Conservation (phyloP, 139 green algal species). For the Microglena sp. region DNA sequence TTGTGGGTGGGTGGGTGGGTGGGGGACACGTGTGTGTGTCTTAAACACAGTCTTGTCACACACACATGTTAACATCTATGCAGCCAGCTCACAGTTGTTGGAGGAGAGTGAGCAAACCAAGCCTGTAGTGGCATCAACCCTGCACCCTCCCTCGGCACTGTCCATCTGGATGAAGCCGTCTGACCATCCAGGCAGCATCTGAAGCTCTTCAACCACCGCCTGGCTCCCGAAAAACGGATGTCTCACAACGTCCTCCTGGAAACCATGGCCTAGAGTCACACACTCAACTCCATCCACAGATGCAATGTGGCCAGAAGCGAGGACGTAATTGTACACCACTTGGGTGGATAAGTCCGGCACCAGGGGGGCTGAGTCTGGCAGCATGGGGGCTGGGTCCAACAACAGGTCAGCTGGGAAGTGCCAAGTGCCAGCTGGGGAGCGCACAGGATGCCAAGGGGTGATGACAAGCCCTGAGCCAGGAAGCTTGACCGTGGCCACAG, state of each 20-base stretch:
- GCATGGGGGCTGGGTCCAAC: neutral
- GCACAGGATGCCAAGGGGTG: slow-evolving; percentile 6
- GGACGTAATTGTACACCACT: slow-evolving; percentile 8
- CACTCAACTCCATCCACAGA: slow-evolving; percentile 1
- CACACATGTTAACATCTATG: no score
- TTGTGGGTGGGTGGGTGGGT: no score
- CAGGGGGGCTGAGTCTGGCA: neutral
- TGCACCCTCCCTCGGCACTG: no score
- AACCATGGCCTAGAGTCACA: slow-evolving; percentile 3
- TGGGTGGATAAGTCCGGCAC: neutral
- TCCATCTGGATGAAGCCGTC: neutral
- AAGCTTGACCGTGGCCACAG: neutral
- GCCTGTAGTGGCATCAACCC: no score
- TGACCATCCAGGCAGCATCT: neutral
- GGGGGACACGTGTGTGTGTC: no score
- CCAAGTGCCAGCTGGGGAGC: neutral
- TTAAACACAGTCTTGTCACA: no score
- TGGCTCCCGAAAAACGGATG: neutral
- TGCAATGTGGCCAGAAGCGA: neutral
- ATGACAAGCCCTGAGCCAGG: neutral
- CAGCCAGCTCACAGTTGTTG: no score
- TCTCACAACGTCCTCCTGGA: slow-evolving; percentile 7
- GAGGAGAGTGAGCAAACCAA: no score
- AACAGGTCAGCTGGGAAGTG: neutral
- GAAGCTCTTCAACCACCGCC: neutral